Evolutionary conservation across 805 yeast genomes (phyloP).

Genomic region (Teunomyces funiuensis): DNA sequence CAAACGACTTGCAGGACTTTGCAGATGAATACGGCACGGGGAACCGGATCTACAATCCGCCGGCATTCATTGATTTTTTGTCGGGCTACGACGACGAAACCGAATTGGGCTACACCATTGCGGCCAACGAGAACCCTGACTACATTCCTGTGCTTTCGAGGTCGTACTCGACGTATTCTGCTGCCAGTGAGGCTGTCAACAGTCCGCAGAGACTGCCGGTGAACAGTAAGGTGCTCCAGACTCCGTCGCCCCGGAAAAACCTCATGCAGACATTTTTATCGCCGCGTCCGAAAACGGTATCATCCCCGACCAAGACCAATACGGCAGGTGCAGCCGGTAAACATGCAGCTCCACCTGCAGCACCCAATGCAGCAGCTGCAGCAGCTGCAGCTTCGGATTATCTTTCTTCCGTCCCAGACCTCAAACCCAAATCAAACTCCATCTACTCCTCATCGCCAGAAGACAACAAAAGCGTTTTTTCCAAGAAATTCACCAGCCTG

Average conservation of each 20-base stretch:
- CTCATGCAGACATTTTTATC: constrained; percentile 7
- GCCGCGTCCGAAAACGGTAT: no score
- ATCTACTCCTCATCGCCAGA: constrained; percentile 15
- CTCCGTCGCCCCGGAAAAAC: constrained; percentile 14
- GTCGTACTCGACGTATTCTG: constrained; percentile 28
- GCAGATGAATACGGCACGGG: constrained; percentile 64
- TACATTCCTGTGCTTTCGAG: constrained; percentile 27
- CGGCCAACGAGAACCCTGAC: constrained; percentile 36
- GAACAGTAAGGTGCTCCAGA: constrained; percentile 6
- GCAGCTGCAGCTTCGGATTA: constrained; percentile 1
- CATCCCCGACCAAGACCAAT: no score
- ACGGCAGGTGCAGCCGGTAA: no score
- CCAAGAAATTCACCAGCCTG: constrained; percentile 9
- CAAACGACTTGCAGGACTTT: constrained; percentile 56
- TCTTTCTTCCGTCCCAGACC: constrained; percentile 1
- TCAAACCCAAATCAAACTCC: constrained; percentile 9
- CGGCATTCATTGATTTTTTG: constrained; percentile 61
- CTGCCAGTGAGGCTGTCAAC: constrained; percentile 12
- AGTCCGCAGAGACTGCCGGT: constrained; percentile 6
- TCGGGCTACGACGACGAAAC: constrained; percentile 29
- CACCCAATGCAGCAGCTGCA: no score
- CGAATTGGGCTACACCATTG: constrained; percentile 16
- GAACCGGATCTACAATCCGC: constrained; percentile 54
- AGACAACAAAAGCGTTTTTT: constrained; percentile 20
- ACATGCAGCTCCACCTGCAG: no score